Evolutionary conservation across 2,329 filamentous ascomycete species (phyloP), one percentile per base, ranked within the genome.

Genomic region (Sporothrix mexicana): DNA sequence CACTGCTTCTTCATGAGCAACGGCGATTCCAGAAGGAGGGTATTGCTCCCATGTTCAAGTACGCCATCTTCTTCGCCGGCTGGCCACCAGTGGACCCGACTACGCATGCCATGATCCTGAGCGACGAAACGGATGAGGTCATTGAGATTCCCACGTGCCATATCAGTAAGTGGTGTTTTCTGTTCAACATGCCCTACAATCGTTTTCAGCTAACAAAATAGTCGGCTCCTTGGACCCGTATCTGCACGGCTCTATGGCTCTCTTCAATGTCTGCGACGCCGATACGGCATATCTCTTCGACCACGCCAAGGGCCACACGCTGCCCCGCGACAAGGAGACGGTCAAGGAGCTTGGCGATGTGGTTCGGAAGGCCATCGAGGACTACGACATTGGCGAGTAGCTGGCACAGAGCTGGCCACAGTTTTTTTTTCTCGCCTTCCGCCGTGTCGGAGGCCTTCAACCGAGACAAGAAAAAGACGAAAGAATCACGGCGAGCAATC

Each of bases 271-370:
- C 30, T 91, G 88, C 75, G 86, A 90, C 64, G 84, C 84, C 0
- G 88, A 91, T 73, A 85, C 81, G 0, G 88, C 88, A 0, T 83
- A 84, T 47, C 82, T 91, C n/a, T 91, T 91, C 74, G 89, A 91
- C 75, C 88, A 90, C 74, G 89, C 88, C 4, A 90, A 90, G 76
- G 89, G 89, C 0, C 89, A 91, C 77, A 90, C 87, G 0, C 81
- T 91, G 4, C 89, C 89, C 0, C 81, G 88, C 74, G 86, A 88
- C 72, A 82, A 81, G 71, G 81, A 80, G 15, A 85, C 84, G 0
- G 82, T 87, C 71, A 81, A 82, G 74, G 85, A 87, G 75, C 78
- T 87, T 15, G 82, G 82, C 7, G 81, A 84, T 70, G 82, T 84
- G 8, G 81, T 85, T 25, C 80, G 83, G 47, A 78, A 80, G 41